phyloP scores from a whole-genome alignment of 345 rosid genomes.

The Limnanthes douglasii region DNA sequence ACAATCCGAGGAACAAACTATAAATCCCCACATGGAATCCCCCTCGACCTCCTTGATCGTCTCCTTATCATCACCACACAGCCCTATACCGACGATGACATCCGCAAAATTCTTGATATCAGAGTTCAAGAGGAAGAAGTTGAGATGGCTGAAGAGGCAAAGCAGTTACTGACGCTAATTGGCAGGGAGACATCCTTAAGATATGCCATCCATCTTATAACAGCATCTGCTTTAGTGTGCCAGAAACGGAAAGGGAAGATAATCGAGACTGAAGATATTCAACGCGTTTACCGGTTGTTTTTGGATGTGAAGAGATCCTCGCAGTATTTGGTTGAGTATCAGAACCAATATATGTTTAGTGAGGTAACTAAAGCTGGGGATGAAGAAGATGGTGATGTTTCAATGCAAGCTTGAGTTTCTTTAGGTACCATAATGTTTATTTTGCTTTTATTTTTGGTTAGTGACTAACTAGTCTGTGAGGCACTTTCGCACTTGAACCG shows the following conservation, averaged over 20 bases:
- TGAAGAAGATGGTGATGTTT: slow-evolving; percentile 27
- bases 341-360: slow-evolving; percentile 79
- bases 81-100: slow-evolving; percentile 73
- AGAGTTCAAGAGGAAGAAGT: slow-evolving; percentile 95
- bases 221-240: slow-evolving; percentile 67
- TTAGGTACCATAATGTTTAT: neutral
- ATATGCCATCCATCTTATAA: slow-evolving; percentile 81
- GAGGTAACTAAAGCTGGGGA: slow-evolving; percentile 29
- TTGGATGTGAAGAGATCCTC: slow-evolving; percentile 90
- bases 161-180: slow-evolving; percentile 57
- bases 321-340: slow-evolving; percentile 83
- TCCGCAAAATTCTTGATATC: slow-evolving; percentile 65
- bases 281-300: slow-evolving; percentile 63
- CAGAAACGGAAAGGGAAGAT: slow-evolving; percentile 72
- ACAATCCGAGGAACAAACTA: slow-evolving; percentile 84
- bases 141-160: slow-evolving; percentile 74
- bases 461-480: no score
- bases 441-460: no score
- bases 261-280: slow-evolving; percentile 62
- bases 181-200: slow-evolving; percentile 85
- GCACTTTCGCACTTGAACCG: no score
- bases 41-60: slow-evolving; percentile 89
- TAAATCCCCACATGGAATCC: slow-evolving; percentile 93
- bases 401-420: slow-evolving; percentile 23
- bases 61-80: slow-evolving; percentile 74